Evolutionary conservation across 139 green algal genomes (phyloP).

Genomic region (Auxenochlorella pyrenoidosa): DNA sequence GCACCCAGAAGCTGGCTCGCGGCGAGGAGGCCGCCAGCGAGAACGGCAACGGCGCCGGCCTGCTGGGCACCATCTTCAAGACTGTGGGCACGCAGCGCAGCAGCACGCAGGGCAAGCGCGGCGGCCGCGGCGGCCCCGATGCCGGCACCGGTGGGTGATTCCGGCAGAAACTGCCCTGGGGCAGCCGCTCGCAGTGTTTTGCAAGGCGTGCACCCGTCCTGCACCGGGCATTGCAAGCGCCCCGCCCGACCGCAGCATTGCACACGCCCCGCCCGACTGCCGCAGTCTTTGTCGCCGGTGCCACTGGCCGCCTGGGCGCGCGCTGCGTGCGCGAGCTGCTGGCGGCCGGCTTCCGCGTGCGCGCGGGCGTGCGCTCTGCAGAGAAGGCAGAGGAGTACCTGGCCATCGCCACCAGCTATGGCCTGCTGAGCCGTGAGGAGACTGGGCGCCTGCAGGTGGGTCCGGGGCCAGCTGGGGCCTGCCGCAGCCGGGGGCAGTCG

Average conservation of each 20-base stretch:
- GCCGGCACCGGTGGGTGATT: background rate
- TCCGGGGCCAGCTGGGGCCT: too few species aligned
- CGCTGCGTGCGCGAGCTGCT: constrained; percentile 76
- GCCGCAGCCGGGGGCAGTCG: too few species aligned
- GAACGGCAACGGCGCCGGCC: background rate
- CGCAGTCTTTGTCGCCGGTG: constrained; percentile 87
- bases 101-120: constrained; percentile 5
- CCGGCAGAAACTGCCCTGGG: too few species aligned
- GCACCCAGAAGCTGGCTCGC: background rate
- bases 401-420: constrained; percentile 59
- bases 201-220: background rate
- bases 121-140: constrained; percentile 19
- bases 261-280: background rate
- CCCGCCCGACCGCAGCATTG: background rate
- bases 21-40: background rate
- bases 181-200: too few species aligned
- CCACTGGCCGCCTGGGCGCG: constrained; percentile 80
- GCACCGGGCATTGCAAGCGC: too few species aligned
- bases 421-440: constrained; percentile 62
- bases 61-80: constrained; percentile 20
- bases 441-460: constrained; percentile 44
- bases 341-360: constrained; percentile 69
- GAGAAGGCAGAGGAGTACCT: constrained; percentile 64
- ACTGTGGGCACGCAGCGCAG: background rate
- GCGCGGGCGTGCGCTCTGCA: constrained; percentile 75